phyloP scores from a whole-genome alignment of 2,329 filamentous ascomycete genomes.

The Botrytis paeoniae region DNA sequence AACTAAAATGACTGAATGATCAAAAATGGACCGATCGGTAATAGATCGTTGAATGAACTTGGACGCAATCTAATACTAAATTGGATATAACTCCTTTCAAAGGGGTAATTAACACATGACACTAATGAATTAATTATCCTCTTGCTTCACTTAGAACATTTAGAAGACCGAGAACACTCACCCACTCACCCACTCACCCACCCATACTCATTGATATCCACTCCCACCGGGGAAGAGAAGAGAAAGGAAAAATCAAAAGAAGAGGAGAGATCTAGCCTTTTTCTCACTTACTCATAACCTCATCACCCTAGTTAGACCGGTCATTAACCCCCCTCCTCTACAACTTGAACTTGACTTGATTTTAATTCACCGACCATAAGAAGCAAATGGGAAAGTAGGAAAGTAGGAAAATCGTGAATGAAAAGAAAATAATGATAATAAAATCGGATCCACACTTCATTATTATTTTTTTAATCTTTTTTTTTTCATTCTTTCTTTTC shows the following conservation, averaged over 20 bases:
- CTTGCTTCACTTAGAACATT: neutral
- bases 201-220: neutral
- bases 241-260: neutral
- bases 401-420: neutral
- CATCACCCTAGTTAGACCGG: neutral
- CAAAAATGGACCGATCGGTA: neutral
- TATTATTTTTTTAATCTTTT: neutral
- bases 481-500: neutral
- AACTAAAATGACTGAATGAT: neutral
- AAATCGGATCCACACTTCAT: neutral
- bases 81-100: neutral
- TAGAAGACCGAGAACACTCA: neutral
- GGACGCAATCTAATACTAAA: rapidly evolving
- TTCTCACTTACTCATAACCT: neutral
- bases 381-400: neutral
- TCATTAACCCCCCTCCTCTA: neutral
- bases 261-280: slow-evolving; percentile 2
- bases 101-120: neutral
- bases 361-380: slow-evolving; percentile 16
- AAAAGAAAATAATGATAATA: neutral
- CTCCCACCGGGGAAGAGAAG: slow-evolving; percentile 15
- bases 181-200: neutral
- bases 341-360: neutral
- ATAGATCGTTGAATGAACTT: neutral
- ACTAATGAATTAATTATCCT: neutral